phyloP scores from a whole-genome alignment of 371 early-diverging fungal species.

The Mortierella sp. region DNA sequence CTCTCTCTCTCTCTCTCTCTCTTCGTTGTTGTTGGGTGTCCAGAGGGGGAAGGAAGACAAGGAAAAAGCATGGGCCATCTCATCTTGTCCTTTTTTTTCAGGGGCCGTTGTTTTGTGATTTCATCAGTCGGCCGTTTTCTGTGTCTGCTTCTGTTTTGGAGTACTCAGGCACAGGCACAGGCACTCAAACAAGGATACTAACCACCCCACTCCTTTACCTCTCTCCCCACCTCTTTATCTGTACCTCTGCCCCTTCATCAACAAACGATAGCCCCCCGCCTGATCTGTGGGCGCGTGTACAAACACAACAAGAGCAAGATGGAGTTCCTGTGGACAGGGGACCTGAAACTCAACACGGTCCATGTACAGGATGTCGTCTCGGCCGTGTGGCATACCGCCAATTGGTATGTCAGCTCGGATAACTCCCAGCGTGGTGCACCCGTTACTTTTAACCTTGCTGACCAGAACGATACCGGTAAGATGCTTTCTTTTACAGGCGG shows the following conservation, averaged over 20 bases:
- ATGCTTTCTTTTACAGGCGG: not conserved
- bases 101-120: no score
- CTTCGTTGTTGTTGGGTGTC: no score
- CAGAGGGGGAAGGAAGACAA: no score
- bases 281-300: slow-evolving; percentile 94
- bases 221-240: slow-evolving; percentile 1
- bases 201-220: not conserved
- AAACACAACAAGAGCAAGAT: slow-evolving; percentile 85
- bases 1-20: no score
- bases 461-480: slow-evolving; percentile 80
- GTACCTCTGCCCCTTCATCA: no score
- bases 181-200: not conserved
- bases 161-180: slow-evolving; percentile 2
- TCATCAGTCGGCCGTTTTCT: no score
- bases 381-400: slow-evolving; percentile 81
- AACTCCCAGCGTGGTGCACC: slow-evolving; percentile 54
- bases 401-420: slow-evolving; percentile 65
- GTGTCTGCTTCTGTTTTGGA: slow-evolving; percentile 5
- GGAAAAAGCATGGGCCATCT: not conserved
- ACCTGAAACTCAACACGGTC: slow-evolving; percentile 91
- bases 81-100: not conserved
- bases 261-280: slow-evolving; percentile 83
- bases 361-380: slow-evolving; percentile 90
- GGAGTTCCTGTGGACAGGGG: slow-evolving; percentile 93
- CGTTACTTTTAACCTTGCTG: slow-evolving; percentile 82